These are phyloP conservation scores for Scleroderma bovista DNA, from an alignment of 768 basidiomycete genomes.

Conservation along the genomic window DNA sequence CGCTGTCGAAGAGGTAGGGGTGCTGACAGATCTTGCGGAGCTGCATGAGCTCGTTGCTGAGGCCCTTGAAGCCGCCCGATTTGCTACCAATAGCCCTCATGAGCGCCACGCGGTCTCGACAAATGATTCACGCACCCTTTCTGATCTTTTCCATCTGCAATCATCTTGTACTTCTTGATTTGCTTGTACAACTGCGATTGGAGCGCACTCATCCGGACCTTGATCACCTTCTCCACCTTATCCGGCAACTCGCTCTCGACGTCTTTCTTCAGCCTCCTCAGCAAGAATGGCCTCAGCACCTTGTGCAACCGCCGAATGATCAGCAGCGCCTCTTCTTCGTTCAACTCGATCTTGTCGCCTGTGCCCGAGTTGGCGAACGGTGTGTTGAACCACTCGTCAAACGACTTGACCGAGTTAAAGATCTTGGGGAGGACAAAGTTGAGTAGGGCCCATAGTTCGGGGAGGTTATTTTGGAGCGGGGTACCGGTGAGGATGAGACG, in stretches of 20 bases:
- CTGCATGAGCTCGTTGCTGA: conserved; percentile 96
- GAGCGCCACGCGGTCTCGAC: neutral
- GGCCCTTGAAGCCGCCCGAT: conserved; percentile 74
- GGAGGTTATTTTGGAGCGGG: conserved; percentile 94
- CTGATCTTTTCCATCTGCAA: conserved; percentile 70
- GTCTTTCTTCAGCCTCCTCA: conserved; percentile 91
- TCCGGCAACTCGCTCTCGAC: conserved; percentile 94
- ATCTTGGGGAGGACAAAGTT: conserved; percentile 94
- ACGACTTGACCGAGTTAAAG: conserved; percentile 98
- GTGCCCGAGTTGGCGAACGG: conserved; percentile 98
- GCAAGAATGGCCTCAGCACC: conserved; percentile 90
- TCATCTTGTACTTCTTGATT: conserved; percentile 98
- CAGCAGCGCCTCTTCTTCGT: conserved; percentile 98
- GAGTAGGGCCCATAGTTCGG: conserved; percentile 91
- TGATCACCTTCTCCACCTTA: conserved; percentile 97
- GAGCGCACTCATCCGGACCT: conserved; percentile 89
- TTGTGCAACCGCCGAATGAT: conserved; percentile 96
- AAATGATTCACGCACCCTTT: conserved; percentile 54
- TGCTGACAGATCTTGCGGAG: conserved; percentile 98
- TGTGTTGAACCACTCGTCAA: conserved; percentile 99
- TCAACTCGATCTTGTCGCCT: conserved; percentile 96
- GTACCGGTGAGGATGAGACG: conserved; percentile 95
- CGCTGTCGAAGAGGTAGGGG: conserved; percentile 92
- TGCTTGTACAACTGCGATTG: conserved; percentile 93
- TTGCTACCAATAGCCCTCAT: conserved; percentile 38